Conservation (phyloP, 345 rosid genomes). For the Clarkia xantiana region DNA sequence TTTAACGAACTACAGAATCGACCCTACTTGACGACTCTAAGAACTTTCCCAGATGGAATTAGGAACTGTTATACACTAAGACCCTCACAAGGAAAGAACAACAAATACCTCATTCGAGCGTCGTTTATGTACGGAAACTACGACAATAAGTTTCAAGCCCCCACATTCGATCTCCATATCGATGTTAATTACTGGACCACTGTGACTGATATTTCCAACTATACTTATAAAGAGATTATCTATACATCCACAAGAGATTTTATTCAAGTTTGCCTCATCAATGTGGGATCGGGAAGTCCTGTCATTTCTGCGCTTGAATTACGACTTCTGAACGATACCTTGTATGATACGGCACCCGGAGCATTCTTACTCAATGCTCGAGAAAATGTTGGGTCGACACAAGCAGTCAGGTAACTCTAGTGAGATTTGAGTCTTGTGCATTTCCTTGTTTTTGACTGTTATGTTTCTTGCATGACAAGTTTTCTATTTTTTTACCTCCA, state of each 20-base stretch:
- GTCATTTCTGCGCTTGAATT: slow-evolving; percentile 16
- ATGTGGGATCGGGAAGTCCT: slow-evolving; percentile 14
- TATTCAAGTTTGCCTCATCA: slow-evolving; percentile 11
- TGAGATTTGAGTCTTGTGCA: too few species aligned
- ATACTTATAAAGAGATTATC: not conserved
- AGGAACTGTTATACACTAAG: slow-evolving; percentile 15
- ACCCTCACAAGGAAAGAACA: slow-evolving; percentile 7
- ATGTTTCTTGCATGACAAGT: too few species aligned
- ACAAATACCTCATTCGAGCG: slow-evolving; percentile 6
- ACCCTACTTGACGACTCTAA: not conserved
- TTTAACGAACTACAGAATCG: not conserved
- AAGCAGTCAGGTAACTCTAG: not conserved
- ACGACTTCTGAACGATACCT: slow-evolving; percentile 4
- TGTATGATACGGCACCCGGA: not conserved
- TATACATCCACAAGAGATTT: slow-evolving; percentile 1
- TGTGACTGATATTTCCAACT: rapidly evolving
- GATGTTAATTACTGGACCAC: slow-evolving; percentile 9
- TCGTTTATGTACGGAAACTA: slow-evolving; percentile 13
- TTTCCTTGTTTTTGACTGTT: too few species aligned
- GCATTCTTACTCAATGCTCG: rapidly evolving
- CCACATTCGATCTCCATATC: slow-evolving; percentile 13
- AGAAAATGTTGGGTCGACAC: not conserved
- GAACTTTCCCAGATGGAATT: slow-evolving; percentile 9
- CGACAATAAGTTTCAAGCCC: slow-evolving; percentile 1
- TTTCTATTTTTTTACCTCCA: too few species aligned